Percentiles rank a stretch among this genome's conserved stretches.
phyloP scores from a whole-genome alignment of 129 eudicot species.

The Silybum marianum region DNA sequence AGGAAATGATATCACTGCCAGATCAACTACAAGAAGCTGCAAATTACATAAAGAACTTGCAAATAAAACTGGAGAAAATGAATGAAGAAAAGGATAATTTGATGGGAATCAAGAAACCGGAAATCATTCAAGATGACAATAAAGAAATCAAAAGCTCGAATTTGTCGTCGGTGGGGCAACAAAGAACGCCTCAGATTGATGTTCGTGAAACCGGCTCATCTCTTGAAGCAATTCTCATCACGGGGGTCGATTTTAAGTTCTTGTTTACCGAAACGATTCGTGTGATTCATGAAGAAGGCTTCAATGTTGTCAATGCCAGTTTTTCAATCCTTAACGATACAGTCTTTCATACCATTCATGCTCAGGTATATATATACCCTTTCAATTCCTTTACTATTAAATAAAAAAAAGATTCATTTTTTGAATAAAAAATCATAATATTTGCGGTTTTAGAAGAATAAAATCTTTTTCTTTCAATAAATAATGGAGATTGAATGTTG shows the following conservation, averaged over 20 bases:
- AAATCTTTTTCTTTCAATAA: not conserved
- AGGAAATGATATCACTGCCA: slow-evolving; percentile 59
- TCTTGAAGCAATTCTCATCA: slow-evolving; percentile 56
- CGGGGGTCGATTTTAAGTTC: slow-evolving; percentile 62
- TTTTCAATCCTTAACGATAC: slow-evolving; percentile 45
- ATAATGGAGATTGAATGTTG: not conserved
- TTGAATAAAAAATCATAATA: not conserved
- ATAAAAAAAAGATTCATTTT: not conserved
- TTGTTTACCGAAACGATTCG: slow-evolving; percentile 59
- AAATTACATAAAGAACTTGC: slow-evolving; percentile 66
- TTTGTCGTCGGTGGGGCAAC: not conserved
- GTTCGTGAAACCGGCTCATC: slow-evolving; percentile 49
- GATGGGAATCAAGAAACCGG: slow-evolving; percentile 14
- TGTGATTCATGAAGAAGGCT: slow-evolving; percentile 72
- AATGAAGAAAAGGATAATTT: slow-evolving; percentile 52
- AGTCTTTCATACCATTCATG: slow-evolving; percentile 73
- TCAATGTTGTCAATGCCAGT: slow-evolving; percentile 63
- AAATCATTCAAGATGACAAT: slow-evolving; percentile 10
- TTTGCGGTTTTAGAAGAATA: not conserved
- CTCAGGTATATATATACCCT: slow-evolving; percentile 49
- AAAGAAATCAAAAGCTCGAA: slow-evolving; percentile 7
- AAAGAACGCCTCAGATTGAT: slow-evolving; percentile 48
- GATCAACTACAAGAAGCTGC: slow-evolving; percentile 82
- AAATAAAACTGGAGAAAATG: slow-evolving; percentile 64
- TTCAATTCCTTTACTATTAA: not conserved